Conservation (phyloP, 208 protist species). For the Crithidia fasciculata region DNA sequence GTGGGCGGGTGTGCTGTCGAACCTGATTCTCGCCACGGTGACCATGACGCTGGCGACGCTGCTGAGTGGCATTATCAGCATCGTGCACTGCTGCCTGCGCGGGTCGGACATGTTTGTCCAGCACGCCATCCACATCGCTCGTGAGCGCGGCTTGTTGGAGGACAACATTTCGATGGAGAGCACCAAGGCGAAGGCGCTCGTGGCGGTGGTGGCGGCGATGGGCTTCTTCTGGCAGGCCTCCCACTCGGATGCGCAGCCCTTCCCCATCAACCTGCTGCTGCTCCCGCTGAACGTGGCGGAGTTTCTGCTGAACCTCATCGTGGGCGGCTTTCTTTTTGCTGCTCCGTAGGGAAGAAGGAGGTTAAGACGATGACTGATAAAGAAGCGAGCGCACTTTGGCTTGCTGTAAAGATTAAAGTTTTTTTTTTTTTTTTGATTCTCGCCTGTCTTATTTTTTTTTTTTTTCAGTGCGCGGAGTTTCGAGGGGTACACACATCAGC, state of each 20-base stretch:
- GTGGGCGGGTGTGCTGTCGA: constrained; percentile 47
- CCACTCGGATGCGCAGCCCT: constrained; percentile 56
- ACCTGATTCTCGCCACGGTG: constrained; percentile 30
- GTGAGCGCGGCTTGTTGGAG: constrained; percentile 46
- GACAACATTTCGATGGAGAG: constrained; percentile 46
- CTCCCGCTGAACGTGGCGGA: constrained; percentile 70
- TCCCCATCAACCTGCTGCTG: constrained; percentile 81
- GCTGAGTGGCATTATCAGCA: constrained; percentile 44
- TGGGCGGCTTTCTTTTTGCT: constrained; percentile 40
- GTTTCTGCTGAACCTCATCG: constrained; percentile 39
- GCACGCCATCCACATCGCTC: constrained; percentile 42
- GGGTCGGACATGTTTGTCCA: constrained; percentile 63
- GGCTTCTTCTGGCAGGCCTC: constrained; percentile 81
- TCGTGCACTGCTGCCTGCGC: constrained; percentile 63
- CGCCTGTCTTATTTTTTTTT: no score
- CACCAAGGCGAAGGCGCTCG: constrained; percentile 44
- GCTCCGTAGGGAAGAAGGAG: constrained; percentile 6
- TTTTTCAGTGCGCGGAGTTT: no score
- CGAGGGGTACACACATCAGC: no score
- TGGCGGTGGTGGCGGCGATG: constrained; percentile 51
- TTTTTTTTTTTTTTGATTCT: no score
- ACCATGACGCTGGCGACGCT: constrained; percentile 48
- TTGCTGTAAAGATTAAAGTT: no score
- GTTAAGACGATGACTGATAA: no score
- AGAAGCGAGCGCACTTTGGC: no score